Evolutionary conservation across 2,329 filamentous ascomycete genomes (phyloP).

Genomic region (Arthrobotrys sphaeroides): DNA sequence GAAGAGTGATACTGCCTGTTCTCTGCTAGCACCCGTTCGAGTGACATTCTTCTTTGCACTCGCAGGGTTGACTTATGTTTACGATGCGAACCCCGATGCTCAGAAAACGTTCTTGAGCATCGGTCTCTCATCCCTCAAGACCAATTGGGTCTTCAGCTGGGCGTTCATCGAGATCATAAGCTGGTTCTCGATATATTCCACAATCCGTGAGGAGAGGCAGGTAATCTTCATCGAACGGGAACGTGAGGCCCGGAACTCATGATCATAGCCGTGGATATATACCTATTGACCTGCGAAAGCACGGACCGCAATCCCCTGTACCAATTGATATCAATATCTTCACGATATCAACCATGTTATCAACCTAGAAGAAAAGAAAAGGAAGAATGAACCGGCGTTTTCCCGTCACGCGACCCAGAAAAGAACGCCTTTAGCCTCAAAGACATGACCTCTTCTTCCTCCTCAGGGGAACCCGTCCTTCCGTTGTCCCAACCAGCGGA

Average conservation of each 20-base stretch:
- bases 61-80: constrained; percentile 41
- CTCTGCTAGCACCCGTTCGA: constrained; percentile 40
- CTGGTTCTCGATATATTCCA: constrained; percentile 50
- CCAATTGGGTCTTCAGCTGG: constrained; percentile 53
- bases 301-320: not conserved
- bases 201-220: constrained; percentile 46
- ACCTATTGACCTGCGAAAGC: not conserved
- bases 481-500: constrained; percentile 12
- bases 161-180: constrained; percentile 43
- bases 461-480: constrained; percentile 13
- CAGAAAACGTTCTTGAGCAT: constrained; percentile 18
- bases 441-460: not conserved
- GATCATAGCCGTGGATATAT: not conserved
- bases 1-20: not conserved
- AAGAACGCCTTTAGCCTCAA: constrained; percentile 18
- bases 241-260: constrained; percentile 10
- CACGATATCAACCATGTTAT: not conserved
- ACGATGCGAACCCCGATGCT: constrained; percentile 19
- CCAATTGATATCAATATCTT: not conserved
- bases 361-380: not conserved
- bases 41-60: constrained; percentile 48
- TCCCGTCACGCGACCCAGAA: constrained; percentile 5
- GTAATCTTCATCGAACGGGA: constrained; percentile 44
- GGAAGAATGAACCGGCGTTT: not conserved
- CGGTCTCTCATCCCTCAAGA: constrained; percentile 34